Conservation (phyloP, 352 stramenopile genomes). For the Globisporangium viniferum region DNA sequence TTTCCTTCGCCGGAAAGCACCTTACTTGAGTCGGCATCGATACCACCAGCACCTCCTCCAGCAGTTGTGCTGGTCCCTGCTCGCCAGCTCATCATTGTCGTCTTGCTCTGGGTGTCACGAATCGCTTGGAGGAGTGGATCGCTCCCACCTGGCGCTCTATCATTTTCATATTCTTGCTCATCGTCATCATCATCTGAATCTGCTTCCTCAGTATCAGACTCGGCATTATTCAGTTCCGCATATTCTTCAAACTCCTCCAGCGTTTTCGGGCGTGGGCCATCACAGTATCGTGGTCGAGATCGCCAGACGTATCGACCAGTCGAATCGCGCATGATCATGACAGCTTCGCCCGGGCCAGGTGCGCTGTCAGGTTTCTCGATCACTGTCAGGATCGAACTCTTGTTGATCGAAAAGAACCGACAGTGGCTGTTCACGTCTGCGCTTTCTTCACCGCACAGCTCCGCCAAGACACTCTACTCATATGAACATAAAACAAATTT, state of each 20-base stretch:
- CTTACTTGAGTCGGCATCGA: slow-evolving; percentile 20
- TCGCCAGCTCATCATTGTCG: slow-evolving; percentile 72
- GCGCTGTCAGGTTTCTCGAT: slow-evolving; percentile 68
- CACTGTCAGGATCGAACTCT: slow-evolving; percentile 72
- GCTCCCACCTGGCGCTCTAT: slow-evolving; percentile 22
- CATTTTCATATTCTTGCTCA: slow-evolving; percentile 22
- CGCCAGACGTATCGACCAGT: slow-evolving; percentile 80
- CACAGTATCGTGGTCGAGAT: slow-evolving; percentile 58
- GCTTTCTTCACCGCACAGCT: slow-evolving; percentile 47
- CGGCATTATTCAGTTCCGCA: slow-evolving; percentile 18
- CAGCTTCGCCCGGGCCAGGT: slow-evolving; percentile 45
- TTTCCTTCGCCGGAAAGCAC: slow-evolving; percentile 67
- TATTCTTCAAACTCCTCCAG: slow-evolving; percentile 62
- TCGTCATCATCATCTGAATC: slow-evolving; percentile 31
- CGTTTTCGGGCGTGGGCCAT: slow-evolving; percentile 49
- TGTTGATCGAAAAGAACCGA: slow-evolving; percentile 83
- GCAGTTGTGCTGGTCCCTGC: slow-evolving; percentile 18
- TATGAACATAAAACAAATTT: slow-evolving; percentile 3
- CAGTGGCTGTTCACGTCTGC: slow-evolving; percentile 49
- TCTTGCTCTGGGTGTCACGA: slow-evolving; percentile 53
- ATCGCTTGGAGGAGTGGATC: slow-evolving; percentile 71
- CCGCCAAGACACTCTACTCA: slow-evolving; percentile 43
- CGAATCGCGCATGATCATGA: slow-evolving; percentile 76
- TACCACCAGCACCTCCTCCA: slow-evolving; percentile 13
- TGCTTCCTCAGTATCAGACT: slow-evolving; percentile 21